Base-by-base conservation (phyloP, 768 basidiomycete species). In the Tulasnella sp. region DNA sequence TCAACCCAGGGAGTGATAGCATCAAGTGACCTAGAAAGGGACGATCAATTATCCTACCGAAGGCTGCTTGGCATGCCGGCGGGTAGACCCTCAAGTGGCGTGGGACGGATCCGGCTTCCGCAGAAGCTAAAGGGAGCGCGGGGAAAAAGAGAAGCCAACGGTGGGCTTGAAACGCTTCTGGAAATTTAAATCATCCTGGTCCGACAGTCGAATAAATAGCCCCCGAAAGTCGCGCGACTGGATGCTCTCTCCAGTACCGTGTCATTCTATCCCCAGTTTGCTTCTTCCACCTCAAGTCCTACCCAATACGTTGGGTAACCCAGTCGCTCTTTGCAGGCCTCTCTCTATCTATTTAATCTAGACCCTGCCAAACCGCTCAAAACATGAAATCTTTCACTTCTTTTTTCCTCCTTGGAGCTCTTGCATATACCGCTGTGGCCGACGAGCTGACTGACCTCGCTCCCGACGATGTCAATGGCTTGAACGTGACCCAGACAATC, bases 301-400 rank as follows among this genome's bases (percentile, higher is more conserved):
- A 51, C 61, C 61, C 29, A 57, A 3, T 11, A 20, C 61, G 29
- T 11, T 29, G 61, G 61, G 61, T 23, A 26, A 67, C 29, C 6
- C 61, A 67, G 61, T 67, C 61, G 32, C 26, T 67, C 61, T 32
- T 67, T 67, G 32, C 61, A 32, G 32, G 32, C 61, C 61, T 67
- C n/a, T 2, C n/a, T 13, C 13, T 29, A 15, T 67, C 9, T 32
- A n/a, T 26, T 74, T n/a, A n/a, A n/a, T 51, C 2, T 40, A 55
- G 39, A 37, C 40, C 35, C 57, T 23, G 39, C 15, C 18, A 32
- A 32, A 42, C 32, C 32, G 5, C 13, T n/a, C n/a, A 29, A 9
- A 61, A 39, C 18, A 75, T 75, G 75, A 75, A 75, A 37, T 29
- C 75, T 39, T 75, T 75, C 75, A 32, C 32, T 16, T 75, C 75